Conservation (phyloP, 306 rosid species). For the Hippophae tibetana region DNA sequence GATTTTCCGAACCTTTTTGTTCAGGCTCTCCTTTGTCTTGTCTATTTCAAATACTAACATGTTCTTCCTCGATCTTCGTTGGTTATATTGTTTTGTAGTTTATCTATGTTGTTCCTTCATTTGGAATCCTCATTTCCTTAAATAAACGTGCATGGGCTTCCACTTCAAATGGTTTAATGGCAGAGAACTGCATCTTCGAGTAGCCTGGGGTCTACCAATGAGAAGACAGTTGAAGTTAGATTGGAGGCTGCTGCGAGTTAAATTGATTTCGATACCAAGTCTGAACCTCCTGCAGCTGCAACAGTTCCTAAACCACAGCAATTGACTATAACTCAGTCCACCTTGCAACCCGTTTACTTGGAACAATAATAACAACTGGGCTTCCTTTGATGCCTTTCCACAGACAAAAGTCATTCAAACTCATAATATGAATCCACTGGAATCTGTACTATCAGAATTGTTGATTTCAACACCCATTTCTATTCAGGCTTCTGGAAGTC, state of each 20-base stretch:
- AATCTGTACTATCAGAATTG: slow-evolving; percentile 60
- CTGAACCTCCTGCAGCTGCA: slow-evolving; percentile 48
- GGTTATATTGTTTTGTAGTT: too few species aligned
- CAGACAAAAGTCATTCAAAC: slow-evolving; percentile 37
- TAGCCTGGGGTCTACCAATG: slow-evolving; percentile 57
- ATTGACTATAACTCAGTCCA: slow-evolving; percentile 40
- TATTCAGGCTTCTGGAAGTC: slow-evolving; percentile 35
- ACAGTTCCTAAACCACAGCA: slow-evolving; percentile 58
- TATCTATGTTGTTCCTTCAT: too few species aligned
- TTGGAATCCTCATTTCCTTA: too few species aligned
- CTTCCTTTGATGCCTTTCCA: slow-evolving; percentile 72
- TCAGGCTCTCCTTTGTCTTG: too few species aligned
- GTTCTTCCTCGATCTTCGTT: too few species aligned
- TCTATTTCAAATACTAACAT: too few species aligned
- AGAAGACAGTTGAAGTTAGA: slow-evolving; percentile 56
- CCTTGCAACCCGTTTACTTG: slow-evolving; percentile 36
- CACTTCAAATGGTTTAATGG: slow-evolving; percentile 26
- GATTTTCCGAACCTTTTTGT: too few species aligned
- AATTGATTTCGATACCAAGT: slow-evolving; percentile 84
- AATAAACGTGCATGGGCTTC: background rate
- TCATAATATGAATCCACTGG: slow-evolving; percentile 55
- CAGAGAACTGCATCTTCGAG: slow-evolving; percentile 83
- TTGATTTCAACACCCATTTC: slow-evolving; percentile 52
- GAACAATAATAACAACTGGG: slow-evolving; percentile 64
- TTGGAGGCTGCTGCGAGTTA: slow-evolving; percentile 61